These are phyloP conservation scores for Aspergillus hancockii DNA, from an alignment of 495 filamentous ascomycete species.

Conservation along the genomic window DNA sequence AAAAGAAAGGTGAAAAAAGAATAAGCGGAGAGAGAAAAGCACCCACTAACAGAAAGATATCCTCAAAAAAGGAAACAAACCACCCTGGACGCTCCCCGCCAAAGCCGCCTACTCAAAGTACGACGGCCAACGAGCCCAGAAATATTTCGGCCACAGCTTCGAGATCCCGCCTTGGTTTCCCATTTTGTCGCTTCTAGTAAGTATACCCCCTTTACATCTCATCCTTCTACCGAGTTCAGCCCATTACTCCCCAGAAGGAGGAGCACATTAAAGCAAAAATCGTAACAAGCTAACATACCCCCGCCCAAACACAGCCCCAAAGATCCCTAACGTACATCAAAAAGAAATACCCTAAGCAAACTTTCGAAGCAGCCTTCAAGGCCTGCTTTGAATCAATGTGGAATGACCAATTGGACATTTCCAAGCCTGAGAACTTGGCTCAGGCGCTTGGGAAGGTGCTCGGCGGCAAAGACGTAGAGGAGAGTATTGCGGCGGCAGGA, in stretches of 20 bases:
- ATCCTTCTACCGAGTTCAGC: neutral
- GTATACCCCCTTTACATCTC: neutral
- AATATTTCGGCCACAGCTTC: slow-evolving; percentile 51
- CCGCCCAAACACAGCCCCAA: slow-evolving; percentile 47
- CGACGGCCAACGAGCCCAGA: slow-evolving; percentile 56
- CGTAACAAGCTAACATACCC: neutral
- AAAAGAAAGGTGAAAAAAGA: too few species aligned
- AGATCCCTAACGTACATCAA: slow-evolving; percentile 68
- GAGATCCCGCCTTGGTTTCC: slow-evolving; percentile 53
- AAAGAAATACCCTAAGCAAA: slow-evolving; percentile 37
- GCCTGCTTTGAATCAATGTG: slow-evolving; percentile 50
- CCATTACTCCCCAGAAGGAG: neutral
- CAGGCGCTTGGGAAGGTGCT: slow-evolving; percentile 37
- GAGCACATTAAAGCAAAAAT: neutral
- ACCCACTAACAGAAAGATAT: neutral
- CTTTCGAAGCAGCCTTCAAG: slow-evolving; percentile 46
- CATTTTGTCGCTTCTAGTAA: slow-evolving; percentile 48
- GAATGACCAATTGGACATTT: slow-evolving; percentile 48
- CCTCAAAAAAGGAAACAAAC: slow-evolving; percentile 61
- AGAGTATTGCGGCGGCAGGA: slow-evolving; percentile 51
- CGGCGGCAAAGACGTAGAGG: slow-evolving; percentile 40
- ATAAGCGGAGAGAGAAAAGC: too few species aligned
- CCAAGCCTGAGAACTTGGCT: slow-evolving; percentile 43
- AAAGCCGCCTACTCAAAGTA: slow-evolving; percentile 59
- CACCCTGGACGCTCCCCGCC: slow-evolving; percentile 68